These are phyloP conservation scores for Raffaelea ambrosiae DNA, from an alignment of 2,329 filamentous ascomycete species.

Conservation along the genomic window DNA sequence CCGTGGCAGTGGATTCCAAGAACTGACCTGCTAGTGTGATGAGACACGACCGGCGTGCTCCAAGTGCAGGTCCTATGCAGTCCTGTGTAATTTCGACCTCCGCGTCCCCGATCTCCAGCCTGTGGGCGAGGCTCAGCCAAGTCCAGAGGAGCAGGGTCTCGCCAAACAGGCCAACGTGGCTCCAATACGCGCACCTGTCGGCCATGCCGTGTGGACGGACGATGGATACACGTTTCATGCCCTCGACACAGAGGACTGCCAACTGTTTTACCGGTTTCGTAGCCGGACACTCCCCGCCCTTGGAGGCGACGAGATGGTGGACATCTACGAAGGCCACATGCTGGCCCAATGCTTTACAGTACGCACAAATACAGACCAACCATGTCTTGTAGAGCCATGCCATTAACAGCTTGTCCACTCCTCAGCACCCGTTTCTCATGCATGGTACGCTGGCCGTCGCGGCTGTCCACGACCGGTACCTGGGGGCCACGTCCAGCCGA, in stretches of 20 bases:
- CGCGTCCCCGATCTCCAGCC: slow-evolving; percentile 29
- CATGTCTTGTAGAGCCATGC: no score
- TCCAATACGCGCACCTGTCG: neutral
- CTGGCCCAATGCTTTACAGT: slow-evolving; percentile 28
- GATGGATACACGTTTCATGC: slow-evolving; percentile 8
- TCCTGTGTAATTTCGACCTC: slow-evolving; percentile 33
- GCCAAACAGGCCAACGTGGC: no score
- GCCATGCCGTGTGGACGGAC: slow-evolving; percentile 23
- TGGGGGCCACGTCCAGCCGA: slow-evolving; percentile 14
- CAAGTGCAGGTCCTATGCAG: slow-evolving; percentile 31
- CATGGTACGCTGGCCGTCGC: slow-evolving; percentile 35
- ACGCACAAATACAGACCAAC: no score
- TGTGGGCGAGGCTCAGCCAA: slow-evolving; percentile 15
- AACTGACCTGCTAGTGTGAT: slow-evolving; percentile 29
- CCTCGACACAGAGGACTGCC: slow-evolving; percentile 2
- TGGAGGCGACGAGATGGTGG: neutral
- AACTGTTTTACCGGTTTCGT: slow-evolving; percentile 5
- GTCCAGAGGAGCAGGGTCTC: neutral
- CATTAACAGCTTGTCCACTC: neutral
- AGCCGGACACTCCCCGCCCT: slow-evolving; percentile 3
- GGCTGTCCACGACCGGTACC: slow-evolving; percentile 28
- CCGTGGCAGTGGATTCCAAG: no score
- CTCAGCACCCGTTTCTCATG: slow-evolving; percentile 34
- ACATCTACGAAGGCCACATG: slow-evolving; percentile 16
- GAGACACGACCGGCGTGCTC: slow-evolving; percentile 34